These are phyloP conservation scores for Wallacemonas sp. DNA, from an alignment of 208 protist genomes.

Conservation along the genomic window DNA sequence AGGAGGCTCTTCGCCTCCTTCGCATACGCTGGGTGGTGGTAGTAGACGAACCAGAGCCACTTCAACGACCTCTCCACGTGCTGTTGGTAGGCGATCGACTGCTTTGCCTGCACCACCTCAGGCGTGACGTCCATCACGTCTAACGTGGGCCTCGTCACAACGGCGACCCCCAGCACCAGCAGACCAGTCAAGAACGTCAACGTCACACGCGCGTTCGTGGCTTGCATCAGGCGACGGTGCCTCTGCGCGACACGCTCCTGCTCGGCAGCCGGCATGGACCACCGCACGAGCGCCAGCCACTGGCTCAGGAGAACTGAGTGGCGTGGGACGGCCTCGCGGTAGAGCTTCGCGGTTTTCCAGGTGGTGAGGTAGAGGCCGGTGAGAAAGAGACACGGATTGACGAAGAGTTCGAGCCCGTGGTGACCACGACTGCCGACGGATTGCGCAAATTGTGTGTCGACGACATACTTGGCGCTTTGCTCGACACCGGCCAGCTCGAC, in stretches of 20 bases:
- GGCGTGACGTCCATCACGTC: conserved; percentile 56
- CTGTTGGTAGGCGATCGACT: conserved; percentile 58
- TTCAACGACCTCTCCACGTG: conserved; percentile 54
- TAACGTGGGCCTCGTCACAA: conserved; percentile 37
- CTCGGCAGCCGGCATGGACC: conserved; percentile 33
- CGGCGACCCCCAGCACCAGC: conserved; percentile 36
- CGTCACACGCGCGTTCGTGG: conserved; percentile 64
- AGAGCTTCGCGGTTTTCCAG: conserved; percentile 66
- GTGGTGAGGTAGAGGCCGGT: conserved; percentile 68
- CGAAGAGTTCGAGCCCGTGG: conserved; percentile 54
- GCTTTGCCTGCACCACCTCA: conserved; percentile 48
- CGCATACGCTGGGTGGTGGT: conserved; percentile 78
- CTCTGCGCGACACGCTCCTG: conserved; percentile 59
- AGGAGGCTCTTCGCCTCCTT: conserved; percentile 1
- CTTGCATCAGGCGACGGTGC: conserved; percentile 63
- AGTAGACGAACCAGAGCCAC: conserved; percentile 86
- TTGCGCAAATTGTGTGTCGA: conserved; percentile 46
- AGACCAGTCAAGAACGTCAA: conserved; percentile 53
- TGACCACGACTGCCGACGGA: conserved; percentile 48
- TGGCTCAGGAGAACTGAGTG: conserved; percentile 57
- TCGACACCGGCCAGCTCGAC: conserved; percentile 56
- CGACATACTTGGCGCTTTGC: conserved; percentile 56
- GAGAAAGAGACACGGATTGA: conserved; percentile 60
- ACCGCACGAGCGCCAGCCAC: conserved; percentile 29
- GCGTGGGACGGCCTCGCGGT: conserved; percentile 52